Evolutionary conservation across 768 basidiomycete genomes (phyloP).

Genomic region (Suillus ampliporus): DNA sequence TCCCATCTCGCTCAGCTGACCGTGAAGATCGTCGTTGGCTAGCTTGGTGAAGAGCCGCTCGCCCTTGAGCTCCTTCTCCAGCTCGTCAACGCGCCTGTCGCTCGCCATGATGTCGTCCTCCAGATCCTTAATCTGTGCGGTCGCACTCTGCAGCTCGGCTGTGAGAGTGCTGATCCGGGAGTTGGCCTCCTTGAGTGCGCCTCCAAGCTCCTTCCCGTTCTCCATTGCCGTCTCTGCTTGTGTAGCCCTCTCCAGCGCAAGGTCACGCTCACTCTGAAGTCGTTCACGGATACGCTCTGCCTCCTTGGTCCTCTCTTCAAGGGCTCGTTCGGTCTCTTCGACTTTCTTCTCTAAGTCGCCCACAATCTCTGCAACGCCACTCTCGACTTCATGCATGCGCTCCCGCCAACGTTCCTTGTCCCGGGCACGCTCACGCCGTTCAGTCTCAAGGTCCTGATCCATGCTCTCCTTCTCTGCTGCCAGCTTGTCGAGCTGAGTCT

Average conservation of each 20-base stretch:
- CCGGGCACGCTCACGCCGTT: conserved; percentile 59
- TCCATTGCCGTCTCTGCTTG: conserved; percentile 71
- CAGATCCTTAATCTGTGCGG: conserved; percentile 60
- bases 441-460: conserved; percentile 54
- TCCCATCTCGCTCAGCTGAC: conserved; percentile 37
- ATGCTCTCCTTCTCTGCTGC: conserved; percentile 51
- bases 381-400: conserved; percentile 73
- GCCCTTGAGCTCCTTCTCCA: conserved; percentile 62
- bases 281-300: conserved; percentile 50
- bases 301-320: conserved; percentile 49
- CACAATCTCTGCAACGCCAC: conserved; percentile 70
- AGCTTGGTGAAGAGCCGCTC: conserved; percentile 51
- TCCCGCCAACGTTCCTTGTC: conserved; percentile 77
- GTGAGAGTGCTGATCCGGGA: conserved; percentile 59
- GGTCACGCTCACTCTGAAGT: conserved; percentile 56
- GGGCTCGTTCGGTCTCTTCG: conserved; percentile 55
- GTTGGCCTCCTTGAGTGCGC: conserved; percentile 69
- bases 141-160: conserved; percentile 64
- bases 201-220: conserved; percentile 69
- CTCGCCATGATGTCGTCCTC: conserved; percentile 64
- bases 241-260: conserved; percentile 60
- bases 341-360: conserved; percentile 64
- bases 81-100: conserved; percentile 55
- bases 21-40: conserved; percentile 45
- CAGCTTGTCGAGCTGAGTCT: conserved; percentile 44